Conservation (phyloP, 108 stramenopile species). For the Discostella stelligeroides region DNA sequence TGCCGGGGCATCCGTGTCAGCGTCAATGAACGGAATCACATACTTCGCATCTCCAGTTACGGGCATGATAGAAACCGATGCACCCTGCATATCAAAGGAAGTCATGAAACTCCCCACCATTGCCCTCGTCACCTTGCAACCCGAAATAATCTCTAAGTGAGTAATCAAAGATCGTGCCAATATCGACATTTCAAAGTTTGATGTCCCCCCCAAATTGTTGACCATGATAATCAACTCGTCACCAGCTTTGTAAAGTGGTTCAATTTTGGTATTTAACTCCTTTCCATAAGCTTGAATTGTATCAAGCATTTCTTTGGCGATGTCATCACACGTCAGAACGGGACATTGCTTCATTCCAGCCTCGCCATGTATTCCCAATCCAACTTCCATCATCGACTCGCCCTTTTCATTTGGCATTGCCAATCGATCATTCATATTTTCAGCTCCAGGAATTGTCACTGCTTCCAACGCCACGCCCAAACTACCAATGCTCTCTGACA, state of each 20-base stretch:
- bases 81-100: slow-evolving; percentile 96
- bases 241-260: slow-evolving; percentile 62
- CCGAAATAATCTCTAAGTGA: slow-evolving; percentile 44
- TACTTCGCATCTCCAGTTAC: slow-evolving; percentile 48
- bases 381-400: slow-evolving; percentile 85
- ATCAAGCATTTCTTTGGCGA: slow-evolving; percentile 74
- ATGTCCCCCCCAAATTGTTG: slow-evolving; percentile 94
- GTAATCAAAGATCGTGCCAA: slow-evolving; percentile 72
- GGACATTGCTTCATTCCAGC: slow-evolving; percentile 83
- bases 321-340: slow-evolving; percentile 71
- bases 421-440: slow-evolving; percentile 71
- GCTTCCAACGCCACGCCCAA: slow-evolving; percentile 91
- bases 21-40: slow-evolving; percentile 75
- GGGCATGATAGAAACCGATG: slow-evolving; percentile 85
- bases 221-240: slow-evolving; percentile 86
- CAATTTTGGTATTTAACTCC: slow-evolving; percentile 43
- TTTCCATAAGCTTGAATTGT: slow-evolving; percentile 76
- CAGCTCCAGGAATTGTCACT: slow-evolving; percentile 92
- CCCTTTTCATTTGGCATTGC: too few species aligned
- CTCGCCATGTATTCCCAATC: slow-evolving; percentile 98
- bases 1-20: slow-evolving; percentile 80
- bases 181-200: slow-evolving; percentile 93
- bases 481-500: slow-evolving; percentile 71
- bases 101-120: slow-evolving; percentile 94
- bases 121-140: slow-evolving; percentile 69